Evolutionary conservation across 257 asterid species (phyloP), one percentile per base, ranked within the genome.

Genomic region (Solanum etuberosum): DNA sequence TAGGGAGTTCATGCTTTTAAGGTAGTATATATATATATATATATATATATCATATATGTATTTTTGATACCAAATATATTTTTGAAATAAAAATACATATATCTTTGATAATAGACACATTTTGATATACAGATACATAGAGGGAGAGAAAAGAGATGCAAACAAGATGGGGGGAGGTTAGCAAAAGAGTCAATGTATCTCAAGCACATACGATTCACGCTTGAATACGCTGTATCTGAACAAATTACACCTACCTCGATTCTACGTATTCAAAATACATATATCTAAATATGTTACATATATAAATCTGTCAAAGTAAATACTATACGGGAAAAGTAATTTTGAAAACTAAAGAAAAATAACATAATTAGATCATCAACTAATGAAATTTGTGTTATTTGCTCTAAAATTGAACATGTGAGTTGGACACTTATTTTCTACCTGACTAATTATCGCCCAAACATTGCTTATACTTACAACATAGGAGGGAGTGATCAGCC

Each of bases 211-310:
- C 0, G 10, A 54, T 18, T 54, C 11, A 18, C 5, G 1, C 9
- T 51, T 6, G 0, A 16, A 54, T 54, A 54, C 0, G 4, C 6
- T 2, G n/a, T 2, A 54, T 20, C 0, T 20, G 0, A 6, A 54
- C 9, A 54, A 20, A 54, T 20, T 54, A 18, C n/a, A 54, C 1
- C 3, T 16, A 48, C 4, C 3, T 18, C 7, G 4, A 54, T 20
- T 1, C 25, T 0, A 54, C 3, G 25, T 54, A 54, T 54, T 51
- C 23, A 0, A 6, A 48, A 15, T 48, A 18, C 9, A 51, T 16
- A 2, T 51, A 51, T 3, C 16, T 43, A 13, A 43, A 1, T 46
- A 23, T 6, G 23, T 2, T 4, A 16, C 8, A 51, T 51, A 16
- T 6, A 51, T 51, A 51, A 6, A 16, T 16, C 63, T 2, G 10